These are phyloP conservation scores for Pulveroboletus ravenelii DNA, from an alignment of 768 basidiomycete species.

Conservation along the genomic window DNA sequence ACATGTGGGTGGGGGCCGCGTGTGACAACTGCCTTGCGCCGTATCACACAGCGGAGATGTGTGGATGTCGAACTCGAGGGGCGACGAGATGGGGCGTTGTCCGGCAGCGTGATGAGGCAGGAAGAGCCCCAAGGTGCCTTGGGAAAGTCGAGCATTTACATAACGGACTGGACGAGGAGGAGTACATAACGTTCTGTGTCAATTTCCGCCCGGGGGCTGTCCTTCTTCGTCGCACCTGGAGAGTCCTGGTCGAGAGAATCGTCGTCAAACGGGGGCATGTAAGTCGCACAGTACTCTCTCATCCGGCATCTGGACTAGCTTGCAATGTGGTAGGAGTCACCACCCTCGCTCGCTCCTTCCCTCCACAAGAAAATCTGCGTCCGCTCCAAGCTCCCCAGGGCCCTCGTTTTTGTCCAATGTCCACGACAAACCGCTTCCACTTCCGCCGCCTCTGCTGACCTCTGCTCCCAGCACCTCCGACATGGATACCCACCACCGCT, in stretches of 20 bases:
- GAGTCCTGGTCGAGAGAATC: background rate
- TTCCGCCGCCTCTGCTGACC: conserved; percentile 38
- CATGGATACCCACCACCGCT: conserved; percentile 27
- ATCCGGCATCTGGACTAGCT: background rate
- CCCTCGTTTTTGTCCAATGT: conserved; percentile 5
- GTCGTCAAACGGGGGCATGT: conserved; percentile 8
- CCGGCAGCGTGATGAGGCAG: background rate
- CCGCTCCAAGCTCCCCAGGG: conserved; percentile 25
- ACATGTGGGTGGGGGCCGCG: too few species aligned
- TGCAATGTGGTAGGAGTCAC: conserved; percentile 11
- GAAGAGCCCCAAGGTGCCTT: conserved; percentile 10
- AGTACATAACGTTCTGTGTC: conserved; percentile 19
- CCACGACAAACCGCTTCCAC: conserved; percentile 38
- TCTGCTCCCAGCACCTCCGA: conserved; percentile 22
- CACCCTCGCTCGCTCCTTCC: conserved; percentile 25
- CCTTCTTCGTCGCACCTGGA: conserved; percentile 1
- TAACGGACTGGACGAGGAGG: conserved; percentile 14
- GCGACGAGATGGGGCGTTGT: conserved; percentile 1
- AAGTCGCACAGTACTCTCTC: conserved; percentile 8
- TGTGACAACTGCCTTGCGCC: too few species aligned
- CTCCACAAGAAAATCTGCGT: conserved; percentile 18
- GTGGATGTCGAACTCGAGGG: background rate
- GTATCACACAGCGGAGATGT: background rate
- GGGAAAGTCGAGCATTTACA: conserved; percentile 26
- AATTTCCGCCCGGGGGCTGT: background rate